phyloP scores from a whole-genome alignment of 2,329 filamentous ascomycete genomes.

The Calonectria pauciramosa region DNA sequence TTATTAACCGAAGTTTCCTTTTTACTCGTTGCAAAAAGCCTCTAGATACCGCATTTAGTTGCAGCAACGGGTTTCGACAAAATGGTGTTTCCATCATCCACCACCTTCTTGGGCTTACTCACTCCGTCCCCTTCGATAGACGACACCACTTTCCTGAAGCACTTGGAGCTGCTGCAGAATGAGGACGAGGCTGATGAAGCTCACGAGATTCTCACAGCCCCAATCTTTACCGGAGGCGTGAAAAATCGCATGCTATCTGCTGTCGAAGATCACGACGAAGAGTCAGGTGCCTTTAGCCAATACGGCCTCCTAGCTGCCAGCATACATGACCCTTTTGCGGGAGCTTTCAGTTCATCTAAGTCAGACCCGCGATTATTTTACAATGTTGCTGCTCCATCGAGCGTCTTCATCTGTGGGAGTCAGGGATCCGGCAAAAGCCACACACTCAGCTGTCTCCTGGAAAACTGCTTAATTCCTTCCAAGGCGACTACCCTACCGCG shows the following conservation, averaged over 20 bases:
- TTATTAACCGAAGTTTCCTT: neutral
- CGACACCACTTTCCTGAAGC: neutral
- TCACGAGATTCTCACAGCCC: neutral
- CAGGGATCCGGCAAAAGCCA: slow-evolving; percentile 77
- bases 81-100: neutral
- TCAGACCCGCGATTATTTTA: slow-evolving; percentile 54
- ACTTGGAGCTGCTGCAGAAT: neutral
- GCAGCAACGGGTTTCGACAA: neutral
- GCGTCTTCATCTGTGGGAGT: slow-evolving; percentile 74
- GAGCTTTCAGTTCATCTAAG: neutral
- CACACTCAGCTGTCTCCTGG: slow-evolving; percentile 67
- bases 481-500: slow-evolving; percentile 60
- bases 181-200: neutral
- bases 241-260: neutral
- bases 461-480: slow-evolving; percentile 68
- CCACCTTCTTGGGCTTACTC: neutral
- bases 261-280: neutral
- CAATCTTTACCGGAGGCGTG: neutral
- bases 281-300: neutral
- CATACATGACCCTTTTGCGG: neutral
- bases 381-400: slow-evolving; percentile 66
- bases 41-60: neutral
- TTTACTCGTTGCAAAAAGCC: neutral
- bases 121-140: neutral
- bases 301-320: slow-evolving; percentile 5